Percentiles rank a stretch among this genome's conserved stretches.
phyloP scores from a whole-genome alignment of 225 moss, liverwort and hornwort genomes.

The Rhytidiadelphus loreus region DNA sequence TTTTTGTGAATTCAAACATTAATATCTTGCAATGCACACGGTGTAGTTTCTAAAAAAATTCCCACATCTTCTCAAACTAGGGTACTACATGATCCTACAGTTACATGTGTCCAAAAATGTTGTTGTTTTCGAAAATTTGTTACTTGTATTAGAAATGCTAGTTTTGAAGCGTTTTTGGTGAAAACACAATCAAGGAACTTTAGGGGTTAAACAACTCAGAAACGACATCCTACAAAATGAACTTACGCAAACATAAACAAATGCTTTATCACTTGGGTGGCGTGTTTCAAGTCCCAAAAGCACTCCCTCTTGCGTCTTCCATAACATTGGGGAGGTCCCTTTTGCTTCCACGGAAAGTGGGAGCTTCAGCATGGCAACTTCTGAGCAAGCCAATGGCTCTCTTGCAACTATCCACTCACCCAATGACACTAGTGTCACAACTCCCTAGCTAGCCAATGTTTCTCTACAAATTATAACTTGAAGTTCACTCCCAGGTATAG shows the following conservation, averaged over 20 bases:
- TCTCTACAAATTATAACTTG: background rate
- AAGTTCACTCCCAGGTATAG: background rate
- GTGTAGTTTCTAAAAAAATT: too few relatives aligned
- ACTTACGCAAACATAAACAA: rapidly evolving
- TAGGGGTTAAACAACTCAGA: rapidly evolving
- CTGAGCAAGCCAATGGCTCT: background rate
- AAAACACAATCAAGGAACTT: too few relatives aligned
- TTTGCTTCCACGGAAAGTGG: background rate
- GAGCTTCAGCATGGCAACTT: background rate
- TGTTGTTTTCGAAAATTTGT: too few relatives aligned
- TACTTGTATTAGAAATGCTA: too few relatives aligned
- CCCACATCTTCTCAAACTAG: too few relatives aligned
- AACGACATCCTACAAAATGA: rapidly evolving
- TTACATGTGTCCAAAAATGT: too few relatives aligned
- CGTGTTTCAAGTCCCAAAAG: background rate
- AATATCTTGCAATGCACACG: too few relatives aligned
- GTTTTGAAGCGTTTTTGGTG: too few relatives aligned
- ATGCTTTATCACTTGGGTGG: background rate
- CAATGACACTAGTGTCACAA: background rate
- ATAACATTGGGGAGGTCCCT: background rate
- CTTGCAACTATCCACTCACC: background rate
- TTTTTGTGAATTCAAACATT: too few relatives aligned
- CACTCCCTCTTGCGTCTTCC: too few relatives aligned
- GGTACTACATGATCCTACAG: too few relatives aligned
- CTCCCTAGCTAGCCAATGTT: background rate